Conservation (phyloP, 1,284 basidiomycete genomes). For the Fomitopsis pinicola region DNA sequence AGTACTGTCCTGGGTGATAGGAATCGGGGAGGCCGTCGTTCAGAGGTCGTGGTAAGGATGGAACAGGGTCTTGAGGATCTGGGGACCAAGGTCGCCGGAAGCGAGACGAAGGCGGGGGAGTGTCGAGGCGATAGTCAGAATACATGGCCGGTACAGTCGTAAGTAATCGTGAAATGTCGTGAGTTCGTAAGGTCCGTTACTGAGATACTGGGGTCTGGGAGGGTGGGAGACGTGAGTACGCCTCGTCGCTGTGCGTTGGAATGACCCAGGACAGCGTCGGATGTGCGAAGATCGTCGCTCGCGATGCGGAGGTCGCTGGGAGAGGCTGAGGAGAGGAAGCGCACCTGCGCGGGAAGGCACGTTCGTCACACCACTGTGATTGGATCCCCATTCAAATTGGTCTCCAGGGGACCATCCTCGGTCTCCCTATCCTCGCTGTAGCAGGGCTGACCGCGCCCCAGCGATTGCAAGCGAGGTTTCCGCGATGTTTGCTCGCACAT, state of each 20-base stretch:
- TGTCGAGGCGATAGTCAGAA: conserved; percentile 40
- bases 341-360: neutral
- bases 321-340: neutral
- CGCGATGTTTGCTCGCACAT: neutral
- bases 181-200: neutral
- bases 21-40: conserved; percentile 4
- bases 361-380: neutral
- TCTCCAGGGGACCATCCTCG: neutral
- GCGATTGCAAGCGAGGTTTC: neutral
- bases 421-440: neutral
- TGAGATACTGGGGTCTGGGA: neutral
- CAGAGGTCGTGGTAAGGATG: conserved; percentile 27
- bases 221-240: neutral
- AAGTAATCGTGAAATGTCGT: neutral
- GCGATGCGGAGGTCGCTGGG: neutral
- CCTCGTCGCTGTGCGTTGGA: neutral
- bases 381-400: neutral
- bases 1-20: conserved; percentile 19
- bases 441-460: neutral
- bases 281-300: neutral
- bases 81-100: conserved; percentile 59
- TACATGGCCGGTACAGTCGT: conserved; percentile 30
- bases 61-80: conserved; percentile 50
- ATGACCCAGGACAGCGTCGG: neutral
- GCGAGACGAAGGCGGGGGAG: conserved; percentile 48